Evolutionary conservation across 495 filamentous ascomycete genomes (phyloP), one percentile per base, ranked within the genome.

Genomic region (Penicillium lagena): DNA sequence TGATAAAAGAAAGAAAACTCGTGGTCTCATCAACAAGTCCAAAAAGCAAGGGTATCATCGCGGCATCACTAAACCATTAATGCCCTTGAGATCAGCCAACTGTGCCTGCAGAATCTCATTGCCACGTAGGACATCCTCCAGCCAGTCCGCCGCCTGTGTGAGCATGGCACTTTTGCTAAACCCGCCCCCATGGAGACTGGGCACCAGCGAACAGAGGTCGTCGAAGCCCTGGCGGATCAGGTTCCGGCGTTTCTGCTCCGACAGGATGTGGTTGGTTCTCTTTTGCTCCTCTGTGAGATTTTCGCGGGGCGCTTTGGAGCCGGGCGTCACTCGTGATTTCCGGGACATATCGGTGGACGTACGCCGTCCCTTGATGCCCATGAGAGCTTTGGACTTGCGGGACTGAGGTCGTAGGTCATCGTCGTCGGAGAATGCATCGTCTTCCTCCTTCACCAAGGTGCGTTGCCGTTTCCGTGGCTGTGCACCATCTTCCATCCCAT

Each of bases 211-310:
- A 39, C 75, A 71, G 4, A 95, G 66, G 35, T 89, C 80, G 11
- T 86, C 81, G 44, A 88, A 95, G 0, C 85, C 86, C 49, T 85
- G 72, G 54, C 85, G 78, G 53, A 95, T 94, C 14, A 85, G 66
- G 29, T 83, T 82, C 40, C 90, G 76, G 35, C 90, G 79, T 59
- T 90, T 90, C 63, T 93, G 85, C 62, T 96, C 90, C 31, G 89
- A 94, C 40, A 79, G 73, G 52, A 95, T 94, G 60, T 96, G 90
- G 49, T 95, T 94, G 48, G 80, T 81, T 34, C 88, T 72, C 66
- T 93, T 95, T 60, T 95, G 83, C 43, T 85, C 83, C 47, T 90
- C 86, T 0, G 83, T 83, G 27, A 96, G 73, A 52, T 91, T 91
- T 60, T 89, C 84, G 15, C 89, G 78, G 1, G 73, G 59, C 2